Conservation (phyloP, 1,284 basidiomycete species). For the Pyrrhoderma lamaoense region DNA sequence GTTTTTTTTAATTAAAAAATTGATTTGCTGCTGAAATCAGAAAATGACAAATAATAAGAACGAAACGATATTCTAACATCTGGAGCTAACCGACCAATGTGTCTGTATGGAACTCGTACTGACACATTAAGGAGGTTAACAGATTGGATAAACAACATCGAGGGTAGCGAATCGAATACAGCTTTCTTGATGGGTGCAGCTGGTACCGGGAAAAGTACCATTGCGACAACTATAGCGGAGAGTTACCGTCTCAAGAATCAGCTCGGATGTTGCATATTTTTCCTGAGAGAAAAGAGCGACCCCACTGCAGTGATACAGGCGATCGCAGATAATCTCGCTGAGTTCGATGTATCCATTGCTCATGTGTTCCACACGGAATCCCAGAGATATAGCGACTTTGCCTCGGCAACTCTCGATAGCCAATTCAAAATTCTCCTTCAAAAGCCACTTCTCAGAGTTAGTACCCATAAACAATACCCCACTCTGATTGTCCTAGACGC, state of each 20-base stretch:
- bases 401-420: not conserved
- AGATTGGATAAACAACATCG: no score
- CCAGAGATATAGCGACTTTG: not conserved
- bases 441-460: not conserved
- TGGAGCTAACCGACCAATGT: no score
- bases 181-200: constrained; percentile 26
- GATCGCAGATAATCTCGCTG: not conserved
- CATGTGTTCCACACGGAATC: not conserved
- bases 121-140: no score
- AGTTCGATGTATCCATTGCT: not conserved
- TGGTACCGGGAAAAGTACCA: constrained; percentile 24
- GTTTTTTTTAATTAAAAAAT: no score
- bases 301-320: not conserved
- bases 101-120: no score
- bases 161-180: not conserved
- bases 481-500: not conserved
- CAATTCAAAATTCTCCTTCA: constrained; percentile 3
- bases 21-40: no score
- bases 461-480: not conserved
- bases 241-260: not conserved
- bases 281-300: constrained; percentile 12
- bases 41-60: no score
- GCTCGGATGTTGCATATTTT: constrained; percentile 17
- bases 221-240: constrained; percentile 18
- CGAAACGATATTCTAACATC: no score